Base-by-base conservation (phyloP, 1,284 basidiomycete species). In the Moesziomyces parantarcticus region DNA sequence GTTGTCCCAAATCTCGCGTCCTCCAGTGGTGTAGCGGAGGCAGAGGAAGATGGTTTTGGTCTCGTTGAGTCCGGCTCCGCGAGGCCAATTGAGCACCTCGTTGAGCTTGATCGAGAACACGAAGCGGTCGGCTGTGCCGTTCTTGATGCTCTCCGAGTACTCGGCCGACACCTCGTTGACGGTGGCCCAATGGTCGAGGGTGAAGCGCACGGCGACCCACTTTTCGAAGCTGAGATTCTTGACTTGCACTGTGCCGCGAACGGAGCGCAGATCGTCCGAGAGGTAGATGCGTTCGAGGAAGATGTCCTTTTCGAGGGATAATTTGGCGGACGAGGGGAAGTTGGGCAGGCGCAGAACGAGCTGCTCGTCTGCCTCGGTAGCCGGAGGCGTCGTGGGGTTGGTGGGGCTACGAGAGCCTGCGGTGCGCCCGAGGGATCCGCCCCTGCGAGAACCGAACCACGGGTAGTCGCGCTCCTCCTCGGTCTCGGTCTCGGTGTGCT, bases 161-260 rank as follows among this genome's bases (percentile, higher is more conserved):
- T 88, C 89, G 23, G 90, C 94, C 1, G 90, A 89, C 47, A 97
- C 92, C 85, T 98, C 95, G 83, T 91, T 93, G 60, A 92, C 95
- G 39, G 95, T 98, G 84, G 94, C 92, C 95, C 96, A 98, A 79
- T 88, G 88, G 84, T 98, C 95, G 75, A 95, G 88, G 2, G 95
- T 97, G 85, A 97, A 98, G 41, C 95, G 90, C 22, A 93, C 89
- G 10, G 90, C 91, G 58, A 97, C 88, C 87, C 89, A 90, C 86
- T 97, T 97, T 78, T 92, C 88, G 85, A 90, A 97, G 3, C 92
- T 89, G 47, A 97, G 81, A 84, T 97, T 97, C 76, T 90, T 88
- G 63, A 96, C 92, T 49, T 90, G 89, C 36, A 94, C 88, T 40
- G 87, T 87, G 21, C 95, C 96, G 29, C 88, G 85, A 75, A 86